Percentiles rank a stretch among this genome's conserved stretches.
Conservation (phyloP, 768 basidiomycete species). For the Daedaleopsis sinensis region DNA sequence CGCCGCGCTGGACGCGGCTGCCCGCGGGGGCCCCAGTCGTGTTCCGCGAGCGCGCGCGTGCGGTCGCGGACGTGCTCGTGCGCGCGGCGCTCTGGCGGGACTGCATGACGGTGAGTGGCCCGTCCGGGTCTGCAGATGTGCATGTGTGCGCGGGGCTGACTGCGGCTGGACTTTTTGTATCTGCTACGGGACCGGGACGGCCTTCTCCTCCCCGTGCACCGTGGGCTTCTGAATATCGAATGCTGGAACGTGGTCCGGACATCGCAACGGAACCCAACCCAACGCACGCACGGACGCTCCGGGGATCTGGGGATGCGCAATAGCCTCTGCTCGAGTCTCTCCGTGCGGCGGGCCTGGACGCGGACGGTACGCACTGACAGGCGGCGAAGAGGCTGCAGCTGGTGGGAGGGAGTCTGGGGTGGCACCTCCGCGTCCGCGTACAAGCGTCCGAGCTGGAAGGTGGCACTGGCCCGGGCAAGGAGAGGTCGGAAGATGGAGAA, state of each 20-base stretch:
- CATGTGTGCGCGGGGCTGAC: too few relatives aligned
- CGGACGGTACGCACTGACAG: not conserved
- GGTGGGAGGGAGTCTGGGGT: not conserved
- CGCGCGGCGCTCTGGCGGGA: slow-evolving; percentile 3
- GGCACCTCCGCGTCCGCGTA: not conserved
- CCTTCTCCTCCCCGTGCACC: too few relatives aligned
- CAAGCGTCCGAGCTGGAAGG: not conserved
- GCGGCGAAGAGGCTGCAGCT: not conserved
- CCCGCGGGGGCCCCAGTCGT: slow-evolving; percentile 5
- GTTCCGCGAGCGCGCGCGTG: slow-evolving; percentile 16
- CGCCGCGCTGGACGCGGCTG: slow-evolving; percentile 14
- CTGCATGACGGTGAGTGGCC: slow-evolving; percentile 6
- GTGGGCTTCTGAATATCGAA: too few relatives aligned
- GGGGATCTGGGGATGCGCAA: not conserved
- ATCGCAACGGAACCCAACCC: not conserved
- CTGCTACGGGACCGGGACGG: too few relatives aligned
- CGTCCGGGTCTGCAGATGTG: not conserved
- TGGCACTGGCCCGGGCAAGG: not conserved
- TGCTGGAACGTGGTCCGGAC: not conserved
- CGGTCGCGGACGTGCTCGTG: slow-evolving; percentile 2
- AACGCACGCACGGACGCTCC: too few relatives aligned
- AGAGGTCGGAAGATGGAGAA: not conserved
- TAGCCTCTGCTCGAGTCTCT: not conserved
- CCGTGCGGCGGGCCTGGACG: slow-evolving; percentile 1
- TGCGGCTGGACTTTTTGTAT: too few relatives aligned